phyloP scores from a whole-genome alignment of 371 early-diverging fungal species.

The Lichtheimia hyalospora region DNA sequence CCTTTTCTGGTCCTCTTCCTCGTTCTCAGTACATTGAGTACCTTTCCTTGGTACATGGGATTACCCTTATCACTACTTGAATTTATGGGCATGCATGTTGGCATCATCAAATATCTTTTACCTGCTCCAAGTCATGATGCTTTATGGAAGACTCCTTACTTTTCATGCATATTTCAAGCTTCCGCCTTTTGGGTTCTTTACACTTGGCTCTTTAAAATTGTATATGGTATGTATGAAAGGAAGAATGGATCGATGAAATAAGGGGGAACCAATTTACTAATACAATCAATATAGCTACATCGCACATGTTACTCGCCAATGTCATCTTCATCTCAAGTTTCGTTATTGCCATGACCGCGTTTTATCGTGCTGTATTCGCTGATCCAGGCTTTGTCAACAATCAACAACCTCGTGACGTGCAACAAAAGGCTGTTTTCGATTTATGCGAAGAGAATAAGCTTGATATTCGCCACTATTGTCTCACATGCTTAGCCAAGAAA shows the following conservation, averaged over 20 bases:
- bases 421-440: conserved; percentile 54
- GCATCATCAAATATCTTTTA: conserved; percentile 63
- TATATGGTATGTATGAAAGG: conserved; percentile 25
- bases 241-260: neutral
- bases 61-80: conserved; percentile 59
- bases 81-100: conserved; percentile 59
- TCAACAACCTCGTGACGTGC: conserved; percentile 40
- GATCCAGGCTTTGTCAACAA: conserved; percentile 86
- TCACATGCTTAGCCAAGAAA: conserved; percentile 77
- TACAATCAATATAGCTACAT: conserved; percentile 53
- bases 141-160: conserved; percentile 78
- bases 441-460: conserved; percentile 72
- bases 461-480: conserved; percentile 81
- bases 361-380: conserved; percentile 68
- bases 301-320: conserved; percentile 60
- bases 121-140: conserved; percentile 52
- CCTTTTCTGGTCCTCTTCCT: conserved; percentile 70
- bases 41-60: conserved; percentile 79
- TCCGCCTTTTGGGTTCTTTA: conserved; percentile 70
- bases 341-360: conserved; percentile 61
- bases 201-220: conserved; percentile 55
- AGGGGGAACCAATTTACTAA: no score
- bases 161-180: conserved; percentile 84
- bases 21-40: conserved; percentile 55
- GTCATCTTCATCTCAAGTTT: conserved; percentile 62